Conservation (phyloP, 1,139 yeast species). For the Blastobotrys ciferrii region DNA sequence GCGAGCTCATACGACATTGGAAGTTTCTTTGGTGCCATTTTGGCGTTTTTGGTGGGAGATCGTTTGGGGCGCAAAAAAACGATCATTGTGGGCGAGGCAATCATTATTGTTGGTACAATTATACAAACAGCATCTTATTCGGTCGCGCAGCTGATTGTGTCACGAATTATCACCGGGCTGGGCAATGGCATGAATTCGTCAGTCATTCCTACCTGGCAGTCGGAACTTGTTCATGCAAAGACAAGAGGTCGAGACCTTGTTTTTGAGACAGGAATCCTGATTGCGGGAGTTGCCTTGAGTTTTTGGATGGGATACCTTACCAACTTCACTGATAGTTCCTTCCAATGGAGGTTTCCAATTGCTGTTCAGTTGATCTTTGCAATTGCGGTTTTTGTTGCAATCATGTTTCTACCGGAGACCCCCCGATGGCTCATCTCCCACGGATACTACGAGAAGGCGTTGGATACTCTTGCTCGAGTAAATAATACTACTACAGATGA, state of each 20-base stretch:
- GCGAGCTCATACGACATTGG: constrained; percentile 73
- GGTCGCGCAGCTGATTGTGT: constrained; percentile 48
- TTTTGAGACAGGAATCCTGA: constrained; percentile 12
- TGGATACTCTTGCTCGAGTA: constrained; percentile 39
- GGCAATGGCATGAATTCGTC: constrained; percentile 62
- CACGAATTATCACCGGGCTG: constrained; percentile 54
- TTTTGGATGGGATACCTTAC: constrained; percentile 18
- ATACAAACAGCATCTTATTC: constrained; percentile 28
- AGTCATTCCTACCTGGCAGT: constrained; percentile 55
- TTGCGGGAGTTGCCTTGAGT: constrained; percentile 16
- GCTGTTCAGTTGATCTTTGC: constrained; percentile 28
- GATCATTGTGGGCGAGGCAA: constrained; percentile 19
- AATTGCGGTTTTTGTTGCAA: constrained; percentile 25
- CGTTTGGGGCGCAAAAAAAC: constrained; percentile 48
- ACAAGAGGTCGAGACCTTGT: constrained; percentile 43
- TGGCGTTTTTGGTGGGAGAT: constrained; percentile 53
- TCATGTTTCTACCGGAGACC: constrained; percentile 44
- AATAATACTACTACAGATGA: constrained; percentile 14
- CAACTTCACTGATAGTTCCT: constrained; percentile 14
- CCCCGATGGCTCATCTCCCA: constrained; percentile 50
- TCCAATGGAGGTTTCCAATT: constrained; percentile 34
- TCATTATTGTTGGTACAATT: constrained; percentile 47
- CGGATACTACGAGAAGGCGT: constrained; percentile 49
- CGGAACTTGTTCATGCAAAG: constrained; percentile 54
- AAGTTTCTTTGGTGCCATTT: constrained; percentile 52